Evolutionary conservation across 768 basidiomycete species (phyloP), one percentile per base, ranked within the genome.

Genomic region (Collybiopsis luxurians): DNA sequence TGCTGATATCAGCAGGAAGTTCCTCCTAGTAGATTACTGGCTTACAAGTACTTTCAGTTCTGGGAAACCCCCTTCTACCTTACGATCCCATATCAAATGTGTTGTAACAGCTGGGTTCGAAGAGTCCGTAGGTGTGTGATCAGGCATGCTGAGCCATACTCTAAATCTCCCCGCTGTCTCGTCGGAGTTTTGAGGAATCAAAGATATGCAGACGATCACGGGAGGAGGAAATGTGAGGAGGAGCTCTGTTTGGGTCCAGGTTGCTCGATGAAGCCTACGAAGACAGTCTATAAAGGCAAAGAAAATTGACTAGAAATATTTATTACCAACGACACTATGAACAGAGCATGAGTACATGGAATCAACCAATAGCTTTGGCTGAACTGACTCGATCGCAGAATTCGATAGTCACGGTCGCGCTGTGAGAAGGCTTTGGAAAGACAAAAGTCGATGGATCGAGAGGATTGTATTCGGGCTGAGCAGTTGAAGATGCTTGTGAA

Each of bases 171-270:
- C 95, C 23, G 86, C 88, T 15, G 94, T 90, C 56, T 95, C 94
- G 17, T 90, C 87, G 19, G 83, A 67, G 64, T 85, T 90, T 53
- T 86, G 75, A 19, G 95, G 94, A 19, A 90, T 69, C 44, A 96
- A 73, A 11, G 85, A 81, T 53, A 95, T 84, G 44, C 79, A 78
- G 45, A 76, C 77, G 54, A 97, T 72, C 1, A 73, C 66, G 0
- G 93, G 93, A 26, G 91, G 83, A 11, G 93, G 89, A 70, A 98
- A 98, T 1, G 95, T 97, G 34, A 96, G 71, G 63, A 95, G 82
- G 15, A 98, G 79, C 63, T 97, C 95, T 0, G 95, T 97, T 59
- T 92, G 89, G n/a, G 87, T 81, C 95, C 95, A 98, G 11, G 84
- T 86, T 30, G 95, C 95, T 63, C 95, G 82, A 63, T 95, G 94